Evolutionary conservation across 163 green algal genomes (phyloP).

Genomic region (Scenedesmus sp.): DNA sequence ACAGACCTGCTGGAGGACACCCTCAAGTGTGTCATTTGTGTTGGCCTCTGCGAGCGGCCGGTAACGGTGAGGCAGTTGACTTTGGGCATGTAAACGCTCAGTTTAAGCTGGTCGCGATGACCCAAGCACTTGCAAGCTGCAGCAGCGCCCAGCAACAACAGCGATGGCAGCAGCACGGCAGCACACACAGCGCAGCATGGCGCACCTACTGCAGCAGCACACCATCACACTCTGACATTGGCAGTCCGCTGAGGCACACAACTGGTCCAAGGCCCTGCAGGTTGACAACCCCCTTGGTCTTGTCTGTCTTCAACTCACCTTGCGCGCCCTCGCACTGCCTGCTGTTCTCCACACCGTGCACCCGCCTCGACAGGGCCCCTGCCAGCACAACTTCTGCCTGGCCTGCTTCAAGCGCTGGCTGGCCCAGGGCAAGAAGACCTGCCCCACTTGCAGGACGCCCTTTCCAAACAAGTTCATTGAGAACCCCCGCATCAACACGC

Average conservation of each 20-base stretch:
- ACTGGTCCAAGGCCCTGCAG: too few relatives aligned
- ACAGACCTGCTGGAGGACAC: conserved; percentile 81
- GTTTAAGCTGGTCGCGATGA: too few relatives aligned
- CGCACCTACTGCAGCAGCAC: neutral
- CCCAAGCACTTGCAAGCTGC: neutral
- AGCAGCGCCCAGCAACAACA: neutral
- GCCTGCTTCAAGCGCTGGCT: conserved; percentile 90
- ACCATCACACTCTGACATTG: neutral
- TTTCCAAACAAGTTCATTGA: conserved; percentile 83
- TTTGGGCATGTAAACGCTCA: neutral
- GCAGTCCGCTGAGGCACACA: too few relatives aligned
- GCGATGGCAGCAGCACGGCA: neutral
- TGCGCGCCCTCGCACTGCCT: too few relatives aligned
- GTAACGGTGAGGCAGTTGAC: conserved; percentile 81
- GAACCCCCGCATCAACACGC: conserved; percentile 94
- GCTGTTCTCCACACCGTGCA: neutral
- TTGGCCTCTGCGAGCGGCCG: conserved; percentile 86
- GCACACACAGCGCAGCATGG: too few relatives aligned
- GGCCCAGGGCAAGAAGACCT: conserved; percentile 87
- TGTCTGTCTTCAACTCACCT: neutral
- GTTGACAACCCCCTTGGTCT: too few relatives aligned
- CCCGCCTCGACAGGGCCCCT: conserved; percentile 84
- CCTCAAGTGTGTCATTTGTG: conserved; percentile 94
- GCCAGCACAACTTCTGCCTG: conserved; percentile 99
- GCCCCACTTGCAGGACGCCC: conserved; percentile 84